phyloP scores from a whole-genome alignment of 441 rosid genomes.

The Aquilaria agallochum region DNA sequence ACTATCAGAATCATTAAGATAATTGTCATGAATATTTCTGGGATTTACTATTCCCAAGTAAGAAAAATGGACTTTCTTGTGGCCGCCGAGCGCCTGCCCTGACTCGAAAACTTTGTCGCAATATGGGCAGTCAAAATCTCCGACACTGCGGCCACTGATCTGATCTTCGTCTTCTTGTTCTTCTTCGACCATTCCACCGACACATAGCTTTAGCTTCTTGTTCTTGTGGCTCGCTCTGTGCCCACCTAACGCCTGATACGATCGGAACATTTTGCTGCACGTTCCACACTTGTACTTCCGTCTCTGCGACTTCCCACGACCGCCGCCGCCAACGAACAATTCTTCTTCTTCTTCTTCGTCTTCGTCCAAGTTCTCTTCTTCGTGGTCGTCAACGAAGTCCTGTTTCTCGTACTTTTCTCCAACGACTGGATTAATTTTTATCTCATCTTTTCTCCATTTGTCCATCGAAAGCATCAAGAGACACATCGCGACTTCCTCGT shows the following conservation, averaged over 20 bases:
- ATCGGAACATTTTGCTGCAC: slow-evolving; percentile 6
- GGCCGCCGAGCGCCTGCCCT: slow-evolving; percentile 60
- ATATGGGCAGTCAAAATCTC: slow-evolving; percentile 15
- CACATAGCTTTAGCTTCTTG: background rate
- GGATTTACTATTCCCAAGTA: slow-evolving; percentile 2
- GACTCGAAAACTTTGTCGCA: slow-evolving; percentile 45
- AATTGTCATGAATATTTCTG: background rate
- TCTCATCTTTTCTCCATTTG: background rate
- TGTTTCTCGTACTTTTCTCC: background rate
- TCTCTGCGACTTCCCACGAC: background rate
- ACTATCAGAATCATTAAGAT: background rate
- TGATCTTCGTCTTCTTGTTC: background rate
- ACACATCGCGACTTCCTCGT: slow-evolving; percentile 5
- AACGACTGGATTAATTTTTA: background rate
- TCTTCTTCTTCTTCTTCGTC: background rate
- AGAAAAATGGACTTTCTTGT: slow-evolving; percentile 46
- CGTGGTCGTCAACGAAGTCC: background rate
- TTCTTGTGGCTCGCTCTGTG: slow-evolving; percentile 14
- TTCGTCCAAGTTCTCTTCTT: background rate
- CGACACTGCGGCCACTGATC: background rate
- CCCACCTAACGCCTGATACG: slow-evolving; percentile 16
- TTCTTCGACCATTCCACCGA: background rate
- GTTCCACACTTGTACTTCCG: background rate
- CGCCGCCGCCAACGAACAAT: background rate
- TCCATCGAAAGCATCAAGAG: slow-evolving; percentile 4